Conservation (phyloP, 2,329 filamentous ascomycete species). For the Fusarium begoniae region DNA sequence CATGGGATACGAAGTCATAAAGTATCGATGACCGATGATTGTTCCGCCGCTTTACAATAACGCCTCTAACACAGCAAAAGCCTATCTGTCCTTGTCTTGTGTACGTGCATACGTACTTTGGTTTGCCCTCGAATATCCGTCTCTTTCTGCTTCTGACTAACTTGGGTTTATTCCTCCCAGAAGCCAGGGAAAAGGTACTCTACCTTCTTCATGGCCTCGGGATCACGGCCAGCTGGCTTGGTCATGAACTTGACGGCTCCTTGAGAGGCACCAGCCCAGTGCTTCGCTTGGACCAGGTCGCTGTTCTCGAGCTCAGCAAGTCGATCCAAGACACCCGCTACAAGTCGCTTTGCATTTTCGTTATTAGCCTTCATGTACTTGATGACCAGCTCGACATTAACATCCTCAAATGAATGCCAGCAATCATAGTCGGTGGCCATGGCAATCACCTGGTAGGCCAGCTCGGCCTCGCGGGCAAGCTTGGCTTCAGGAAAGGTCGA, state of each 20-base stretch:
- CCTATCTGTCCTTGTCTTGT: neutral
- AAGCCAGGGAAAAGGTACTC: constrained; percentile 90
- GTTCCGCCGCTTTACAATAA: constrained; percentile 13
- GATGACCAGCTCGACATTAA: constrained; percentile 97
- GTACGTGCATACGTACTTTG: neutral
- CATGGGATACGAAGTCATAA: neutral
- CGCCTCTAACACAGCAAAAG: constrained; percentile 20
- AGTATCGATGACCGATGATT: constrained; percentile 2
- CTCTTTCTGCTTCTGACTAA: neutral
- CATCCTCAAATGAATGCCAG: constrained; percentile 86
- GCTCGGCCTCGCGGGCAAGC: constrained; percentile 93
- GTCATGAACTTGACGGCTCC: constrained; percentile 86
- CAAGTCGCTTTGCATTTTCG: constrained; percentile 84
- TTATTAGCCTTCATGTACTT: constrained; percentile 94
- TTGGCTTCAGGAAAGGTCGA: constrained; percentile 94
- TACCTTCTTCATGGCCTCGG: constrained; percentile 80
- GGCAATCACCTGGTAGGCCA: constrained; percentile 97
- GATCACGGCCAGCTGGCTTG: constrained; percentile 75
- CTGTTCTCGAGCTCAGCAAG: constrained; percentile 79
- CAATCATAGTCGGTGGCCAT: constrained; percentile 99
- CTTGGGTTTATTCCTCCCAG: constrained; percentile 54
- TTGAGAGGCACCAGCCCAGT: constrained; percentile 78
- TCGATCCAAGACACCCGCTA: constrained; percentile 88
- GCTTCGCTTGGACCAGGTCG: constrained; percentile 81
- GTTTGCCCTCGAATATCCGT: neutral